Evolutionary conservation across 768 basidiomycete genomes (phyloP).

Genomic region (Auricularia sp.): DNA sequence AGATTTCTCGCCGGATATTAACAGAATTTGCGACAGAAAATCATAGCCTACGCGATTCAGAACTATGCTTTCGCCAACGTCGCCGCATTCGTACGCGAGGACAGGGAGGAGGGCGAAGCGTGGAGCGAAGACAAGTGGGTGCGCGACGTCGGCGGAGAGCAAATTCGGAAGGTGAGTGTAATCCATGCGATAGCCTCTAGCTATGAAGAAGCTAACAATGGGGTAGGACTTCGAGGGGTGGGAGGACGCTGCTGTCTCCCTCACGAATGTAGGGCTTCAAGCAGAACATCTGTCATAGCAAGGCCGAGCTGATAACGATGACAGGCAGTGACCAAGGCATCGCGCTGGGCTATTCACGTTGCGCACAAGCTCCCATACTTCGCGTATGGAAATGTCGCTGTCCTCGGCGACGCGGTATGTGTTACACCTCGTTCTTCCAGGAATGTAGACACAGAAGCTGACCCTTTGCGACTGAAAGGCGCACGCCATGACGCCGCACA

Average conservation of each 20-base stretch:
- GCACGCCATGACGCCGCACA: conserved; percentile 37
- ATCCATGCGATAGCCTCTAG: neutral
- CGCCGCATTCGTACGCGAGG: neutral
- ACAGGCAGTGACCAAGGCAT: conserved; percentile 27
- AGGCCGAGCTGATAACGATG: neutral
- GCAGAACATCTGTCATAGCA: neutral
- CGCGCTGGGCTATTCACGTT: conserved; percentile 36
- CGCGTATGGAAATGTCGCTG: conserved; percentile 29
- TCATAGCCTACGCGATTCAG: neutral
- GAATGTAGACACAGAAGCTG: neutral
- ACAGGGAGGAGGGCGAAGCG: neutral
- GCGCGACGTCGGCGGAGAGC: neutral
- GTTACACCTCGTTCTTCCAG: neutral
- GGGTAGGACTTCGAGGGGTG: conserved; percentile 8
- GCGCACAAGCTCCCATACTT: conserved; percentile 31
- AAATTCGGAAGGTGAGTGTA: neutral
- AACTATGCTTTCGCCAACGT: neutral
- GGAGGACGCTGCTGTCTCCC: conserved; percentile 7
- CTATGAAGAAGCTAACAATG: neutral
- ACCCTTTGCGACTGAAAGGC: conserved; percentile 18
- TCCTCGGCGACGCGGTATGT: conserved; percentile 41
- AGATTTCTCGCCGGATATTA: neutral
- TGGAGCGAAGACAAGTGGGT: neutral
- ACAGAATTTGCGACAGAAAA: neutral
- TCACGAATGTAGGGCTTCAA: conserved; percentile 7